Base-by-base conservation (phyloP, 352 stramenopile genomes). In the Ophiocytium majus region DNA sequence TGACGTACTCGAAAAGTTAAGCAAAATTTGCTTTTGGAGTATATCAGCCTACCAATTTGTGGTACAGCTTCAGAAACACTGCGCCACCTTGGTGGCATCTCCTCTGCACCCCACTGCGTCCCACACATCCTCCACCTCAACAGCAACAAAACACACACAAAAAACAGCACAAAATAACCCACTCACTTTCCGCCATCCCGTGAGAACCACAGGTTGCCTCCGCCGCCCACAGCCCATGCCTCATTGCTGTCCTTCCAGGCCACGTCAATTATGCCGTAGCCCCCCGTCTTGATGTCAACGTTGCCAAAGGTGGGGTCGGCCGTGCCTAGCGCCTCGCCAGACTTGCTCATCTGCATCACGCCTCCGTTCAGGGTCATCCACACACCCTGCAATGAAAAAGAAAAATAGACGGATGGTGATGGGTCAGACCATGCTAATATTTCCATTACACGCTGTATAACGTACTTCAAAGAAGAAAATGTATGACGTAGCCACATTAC, bases 301-400 rank as follows among this genome's bases (percentile, higher is more conserved):
- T 93, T 90, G 0, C 84, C 63, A 81, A 96, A 96, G 31, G 91
- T 90, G 76, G 92, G 91, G 19, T 91, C 89, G 28, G 31, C 63
- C 5, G 43, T 86, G 28, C 43, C 83, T 17, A 86, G 50, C 35
- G 37, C 32, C 78, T 93, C 90, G 50, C 80, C 81, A 9, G 81
- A 66, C 1, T 82, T 32, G 37, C 85, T 90, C 31, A 94, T 89
- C 10, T 94, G 88, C 33, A 96, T 84, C 82, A 93, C 92, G 64
- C 93, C 93, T 50, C 93, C 93, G 85, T 96, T 96, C 66, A 95
- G 88, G 17, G 92, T 94, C 92, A 95, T 95, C 93, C 93, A 96
- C 33, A 95, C 79, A 36, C 93, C 93, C 89, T 88, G 71, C n/a
- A n/a, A n/a, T n/a, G n/a, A n/a, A n/a, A n/a, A n/a, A n/a, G n/a